A percentile compares a stretch with the other conserved stretches of the same genome.
phyloP scores from a whole-genome alignment of 2,329 filamentous ascomycete genomes.

The Metarhizium guizhouense region DNA sequence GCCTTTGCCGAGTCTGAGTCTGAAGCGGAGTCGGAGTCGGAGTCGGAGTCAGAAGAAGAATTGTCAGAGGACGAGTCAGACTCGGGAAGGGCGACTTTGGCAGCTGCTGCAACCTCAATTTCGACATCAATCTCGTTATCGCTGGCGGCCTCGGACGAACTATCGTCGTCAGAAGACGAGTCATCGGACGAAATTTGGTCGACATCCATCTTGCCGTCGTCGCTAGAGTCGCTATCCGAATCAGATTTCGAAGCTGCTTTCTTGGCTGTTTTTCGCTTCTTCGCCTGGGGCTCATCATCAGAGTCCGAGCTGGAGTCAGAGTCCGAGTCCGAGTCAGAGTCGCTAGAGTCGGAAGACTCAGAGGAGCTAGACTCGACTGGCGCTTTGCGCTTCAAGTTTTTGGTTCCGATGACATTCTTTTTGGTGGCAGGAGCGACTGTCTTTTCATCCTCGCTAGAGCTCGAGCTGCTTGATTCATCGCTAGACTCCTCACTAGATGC shows the following conservation, averaged over 20 bases:
- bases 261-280: neutral
- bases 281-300: slow-evolving; percentile 14
- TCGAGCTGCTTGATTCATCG: slow-evolving; percentile 11
- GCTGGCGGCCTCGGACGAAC: slow-evolving; percentile 10
- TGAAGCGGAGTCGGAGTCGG: slow-evolving; percentile 17
- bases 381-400: slow-evolving; percentile 33
- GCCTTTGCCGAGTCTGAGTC: slow-evolving; percentile 13
- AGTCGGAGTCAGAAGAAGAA: slow-evolving; percentile 21
- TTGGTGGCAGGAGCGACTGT: slow-evolving; percentile 13
- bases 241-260: slow-evolving; percentile 1
- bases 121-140: neutral
- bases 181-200: slow-evolving; percentile 17
- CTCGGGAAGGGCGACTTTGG: slow-evolving; percentile 12
- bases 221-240: slow-evolving; percentile 10
- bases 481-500: neutral
- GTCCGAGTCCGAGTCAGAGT: slow-evolving; percentile 29
- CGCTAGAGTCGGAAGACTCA: slow-evolving; percentile 8
- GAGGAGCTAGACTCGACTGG: slow-evolving; percentile 18
- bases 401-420: slow-evolving; percentile 11
- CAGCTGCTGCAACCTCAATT: slow-evolving; percentile 14
- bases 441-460: slow-evolving; percentile 20
- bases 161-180: slow-evolving; percentile 8
- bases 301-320: slow-evolving; percentile 25
- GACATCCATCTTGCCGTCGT: slow-evolving; percentile 9
- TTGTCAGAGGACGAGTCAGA: too few relatives aligned